phyloP scores from a whole-genome alignment of 1,284 basidiomycete genomes.

The Caloboletus inedulis region DNA sequence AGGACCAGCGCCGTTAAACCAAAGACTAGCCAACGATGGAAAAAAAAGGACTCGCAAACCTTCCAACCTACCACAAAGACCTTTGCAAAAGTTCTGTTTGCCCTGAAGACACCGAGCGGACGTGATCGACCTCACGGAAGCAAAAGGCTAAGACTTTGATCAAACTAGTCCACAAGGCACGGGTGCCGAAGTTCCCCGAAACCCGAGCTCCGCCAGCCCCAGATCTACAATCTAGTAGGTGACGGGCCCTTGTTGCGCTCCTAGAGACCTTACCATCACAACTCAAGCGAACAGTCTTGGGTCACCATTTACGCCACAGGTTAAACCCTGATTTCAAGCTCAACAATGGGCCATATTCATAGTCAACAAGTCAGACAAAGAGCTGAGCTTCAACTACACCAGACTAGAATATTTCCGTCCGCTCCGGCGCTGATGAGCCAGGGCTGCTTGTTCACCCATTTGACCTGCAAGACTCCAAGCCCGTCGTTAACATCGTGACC shows the following conservation, averaged over 20 bases:
- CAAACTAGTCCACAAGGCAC: background rate
- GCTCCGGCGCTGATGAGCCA: slow-evolving; percentile 94
- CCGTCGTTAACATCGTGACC: slow-evolving; percentile 85
- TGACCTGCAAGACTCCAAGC: slow-evolving; percentile 87
- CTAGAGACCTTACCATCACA: slow-evolving; percentile 2
- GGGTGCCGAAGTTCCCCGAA: slow-evolving; percentile 3
- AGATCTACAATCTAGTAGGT: background rate
- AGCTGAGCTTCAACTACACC: slow-evolving; percentile 62
- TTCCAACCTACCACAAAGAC: background rate
- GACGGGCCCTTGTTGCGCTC: slow-evolving; percentile 6
- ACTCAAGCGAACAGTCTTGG: slow-evolving; percentile 6
- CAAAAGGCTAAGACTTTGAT: slow-evolving; percentile 9
- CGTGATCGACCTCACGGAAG: slow-evolving; percentile 7
- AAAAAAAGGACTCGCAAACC: background rate
- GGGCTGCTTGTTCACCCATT: slow-evolving; percentile 87
- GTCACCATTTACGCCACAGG: slow-evolving; percentile 12
- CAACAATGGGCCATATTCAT: slow-evolving; percentile 27
- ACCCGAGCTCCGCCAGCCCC: background rate
- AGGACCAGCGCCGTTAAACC: background rate
- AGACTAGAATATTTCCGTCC: slow-evolving; percentile 86
- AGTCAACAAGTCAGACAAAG: slow-evolving; percentile 30
- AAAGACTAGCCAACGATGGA: background rate
- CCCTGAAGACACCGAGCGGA: background rate
- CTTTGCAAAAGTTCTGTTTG: background rate
- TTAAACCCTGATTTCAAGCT: slow-evolving; percentile 20